phyloP scores from a whole-genome alignment of 2,329 filamentous ascomycete species.

The Penicillium sclerotigenum region DNA sequence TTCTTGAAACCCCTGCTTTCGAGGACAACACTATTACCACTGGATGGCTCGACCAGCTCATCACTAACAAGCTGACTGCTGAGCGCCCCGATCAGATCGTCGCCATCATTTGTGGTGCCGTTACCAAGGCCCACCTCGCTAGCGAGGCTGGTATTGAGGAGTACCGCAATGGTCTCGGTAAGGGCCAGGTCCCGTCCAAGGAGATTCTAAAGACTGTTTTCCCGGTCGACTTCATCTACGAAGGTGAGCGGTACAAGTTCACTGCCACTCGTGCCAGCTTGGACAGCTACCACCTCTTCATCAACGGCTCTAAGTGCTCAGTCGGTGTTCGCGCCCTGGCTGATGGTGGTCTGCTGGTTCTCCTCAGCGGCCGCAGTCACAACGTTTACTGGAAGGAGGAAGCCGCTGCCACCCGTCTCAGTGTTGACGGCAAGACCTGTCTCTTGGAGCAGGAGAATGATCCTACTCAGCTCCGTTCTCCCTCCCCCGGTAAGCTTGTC shows the following conservation, averaged over 20 bases:
- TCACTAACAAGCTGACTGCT: conserved; percentile 94
- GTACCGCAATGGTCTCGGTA: conserved; percentile 85
- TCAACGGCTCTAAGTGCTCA: conserved; percentile 95
- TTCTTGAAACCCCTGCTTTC: conserved; percentile 95
- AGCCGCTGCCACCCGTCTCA: conserved; percentile 89
- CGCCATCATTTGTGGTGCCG: conserved; percentile 91
- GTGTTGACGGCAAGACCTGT: conserved; percentile 97
- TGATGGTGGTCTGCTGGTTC: conserved; percentile 87
- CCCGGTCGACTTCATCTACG: conserved; percentile 97
- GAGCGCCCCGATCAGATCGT: conserved; percentile 91
- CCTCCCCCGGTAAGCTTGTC: conserved; percentile 94
- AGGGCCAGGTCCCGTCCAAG: conserved; percentile 95
- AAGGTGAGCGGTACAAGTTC: conserved; percentile 95
- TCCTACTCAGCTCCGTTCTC: conserved; percentile 91
- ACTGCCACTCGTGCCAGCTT: conserved; percentile 87
- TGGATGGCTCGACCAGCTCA: conserved; percentile 97
- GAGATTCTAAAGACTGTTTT: conserved; percentile 98
- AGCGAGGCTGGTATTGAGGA: conserved; percentile 84
- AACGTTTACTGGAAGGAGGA: conserved; percentile 99
- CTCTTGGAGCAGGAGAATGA: conserved; percentile 98
- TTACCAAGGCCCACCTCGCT: conserved; percentile 91
- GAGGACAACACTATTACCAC: conserved; percentile 99
- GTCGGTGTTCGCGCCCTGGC: conserved; percentile 89
- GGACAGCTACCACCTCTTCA: conserved; percentile 96
- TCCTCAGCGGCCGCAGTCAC: conserved; percentile 89